Evolutionary conservation across 768 basidiomycete species (phyloP).

Genomic region (Lactarius quietus): DNA sequence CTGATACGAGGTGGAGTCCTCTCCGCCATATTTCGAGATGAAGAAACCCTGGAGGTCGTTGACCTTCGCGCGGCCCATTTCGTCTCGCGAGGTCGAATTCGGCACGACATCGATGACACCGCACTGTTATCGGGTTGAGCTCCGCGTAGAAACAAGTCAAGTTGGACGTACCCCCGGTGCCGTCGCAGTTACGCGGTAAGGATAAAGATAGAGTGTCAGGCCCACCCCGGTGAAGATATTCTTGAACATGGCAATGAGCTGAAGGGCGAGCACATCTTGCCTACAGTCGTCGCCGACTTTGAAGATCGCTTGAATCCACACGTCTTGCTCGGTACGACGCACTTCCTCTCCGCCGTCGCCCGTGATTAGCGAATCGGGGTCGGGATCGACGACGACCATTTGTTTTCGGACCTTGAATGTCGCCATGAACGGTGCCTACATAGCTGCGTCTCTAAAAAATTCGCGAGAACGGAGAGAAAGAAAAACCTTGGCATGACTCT

Average conservation of each 20-base stretch:
- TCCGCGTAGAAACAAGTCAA: not conserved
- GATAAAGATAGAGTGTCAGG: conserved; percentile 86
- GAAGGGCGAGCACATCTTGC: conserved; percentile 96
- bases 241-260: conserved; percentile 99
- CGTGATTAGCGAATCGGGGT: conserved; percentile 72
- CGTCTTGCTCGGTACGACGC: conserved; percentile 50
- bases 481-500: conserved; percentile 92
- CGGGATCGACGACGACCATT: conserved; percentile 56
- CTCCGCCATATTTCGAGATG: conserved; percentile 85
- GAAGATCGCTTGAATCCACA: conserved; percentile 98
- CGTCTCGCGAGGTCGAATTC: conserved; percentile 95
- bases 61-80: conserved; percentile 98
- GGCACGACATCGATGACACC: conserved; percentile 99
- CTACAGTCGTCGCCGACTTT: conserved; percentile 99
- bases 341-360: conserved; percentile 55
- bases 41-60: conserved; percentile 96
- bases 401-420: conserved; percentile 98
- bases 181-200: conserved; percentile 96
- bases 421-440: conserved; percentile 98
- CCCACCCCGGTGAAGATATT: conserved; percentile 91
- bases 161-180: conserved; percentile 75
- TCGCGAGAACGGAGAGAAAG: conserved; percentile 9
- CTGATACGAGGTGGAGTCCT: conserved; percentile 88
- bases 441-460: conserved; percentile 11
- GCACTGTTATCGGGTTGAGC: conserved; percentile 51